Base-by-base conservation (phyloP, 108 stramenopile species). In the Hondaea fermentalgiana region DNA sequence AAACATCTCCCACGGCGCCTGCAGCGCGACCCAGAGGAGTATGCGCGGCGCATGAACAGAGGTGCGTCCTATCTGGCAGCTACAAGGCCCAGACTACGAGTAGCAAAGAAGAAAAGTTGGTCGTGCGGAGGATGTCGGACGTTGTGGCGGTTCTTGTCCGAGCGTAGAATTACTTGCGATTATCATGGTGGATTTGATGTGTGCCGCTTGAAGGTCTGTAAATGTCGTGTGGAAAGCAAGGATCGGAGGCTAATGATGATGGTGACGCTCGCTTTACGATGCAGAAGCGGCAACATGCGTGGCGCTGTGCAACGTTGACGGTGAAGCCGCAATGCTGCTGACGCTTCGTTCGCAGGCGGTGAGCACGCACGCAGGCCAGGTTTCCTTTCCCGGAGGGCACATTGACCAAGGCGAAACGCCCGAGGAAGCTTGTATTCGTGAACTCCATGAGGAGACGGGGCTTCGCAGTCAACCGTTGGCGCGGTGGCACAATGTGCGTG, bases 361-460 rank as follows among this genome's bases (percentile, higher is more conserved):
- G 21, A 10, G 42, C 88, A 88, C 88, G 60, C 88, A 88, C 29
- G 64, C 60, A 6, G 88, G 88, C 29, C 88, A 88, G 88, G 88
- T 88, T 16, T 57, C 88, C 29, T 88, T 88, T 43, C 88, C 88
- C 10, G 88, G 88, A 3, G 88, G 88, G n/a, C 88, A 88, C n/a
- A 53, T 88, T 10, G 57, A 88, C 16, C 42, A 17, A 53, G 88
- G 71, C 49, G 88, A 88, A 25, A 69, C 44, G 21, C 69, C 88
- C 1, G 88, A 47, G 35, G 69, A 69, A 5, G 88, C 88, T 14
- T 42, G 44, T 17, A 35, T 88, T 21, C n/a, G 88, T 6, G 88
- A 88, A 21, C 44, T 69, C 5, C 17, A 16, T 5, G 88, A 88
- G 51, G 88, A 88, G 44, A 45, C 44, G 0, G 71, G 88, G 6